Conservation (phyloP, 352 stramenopile species). For the Phytophthora kernoviae region DNA sequence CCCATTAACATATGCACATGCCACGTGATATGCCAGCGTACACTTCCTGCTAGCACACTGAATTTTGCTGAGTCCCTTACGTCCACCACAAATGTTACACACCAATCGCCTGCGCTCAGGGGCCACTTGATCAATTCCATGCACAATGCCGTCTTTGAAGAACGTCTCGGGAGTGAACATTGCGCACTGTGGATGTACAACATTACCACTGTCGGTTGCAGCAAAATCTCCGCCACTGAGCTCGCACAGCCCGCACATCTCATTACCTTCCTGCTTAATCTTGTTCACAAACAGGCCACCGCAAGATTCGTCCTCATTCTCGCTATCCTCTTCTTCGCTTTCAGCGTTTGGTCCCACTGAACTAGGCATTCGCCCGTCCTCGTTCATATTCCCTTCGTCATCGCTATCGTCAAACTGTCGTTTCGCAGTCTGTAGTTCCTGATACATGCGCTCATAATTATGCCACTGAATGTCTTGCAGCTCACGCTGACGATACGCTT, state of each 20-base stretch:
- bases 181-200: constrained; percentile 80
- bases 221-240: constrained; percentile 81
- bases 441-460: constrained; percentile 80
- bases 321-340: constrained; percentile 39
- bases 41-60: constrained; percentile 77
- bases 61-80: constrained; percentile 81
- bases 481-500: constrained; percentile 49
- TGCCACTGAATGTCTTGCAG: constrained; percentile 57
- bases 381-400: constrained; percentile 18
- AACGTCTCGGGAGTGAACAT: constrained; percentile 89
- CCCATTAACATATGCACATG: constrained; percentile 77
- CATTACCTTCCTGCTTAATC: constrained; percentile 70
- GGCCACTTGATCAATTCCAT: constrained; percentile 64
- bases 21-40: constrained; percentile 65
- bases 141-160: constrained; percentile 70
- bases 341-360: constrained; percentile 10
- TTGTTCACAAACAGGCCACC: constrained; percentile 81
- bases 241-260: constrained; percentile 75
- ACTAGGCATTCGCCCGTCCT: constrained; percentile 5
- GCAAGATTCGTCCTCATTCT: constrained; percentile 62
- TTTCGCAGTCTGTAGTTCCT: constrained; percentile 46
- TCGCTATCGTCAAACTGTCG: constrained; percentile 63
- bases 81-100: constrained; percentile 65
- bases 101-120: constrained; percentile 50
- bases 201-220: constrained; percentile 54